Base-by-base conservation (phyloP, 441 rosid genomes). In the Geranium incanum region DNA sequence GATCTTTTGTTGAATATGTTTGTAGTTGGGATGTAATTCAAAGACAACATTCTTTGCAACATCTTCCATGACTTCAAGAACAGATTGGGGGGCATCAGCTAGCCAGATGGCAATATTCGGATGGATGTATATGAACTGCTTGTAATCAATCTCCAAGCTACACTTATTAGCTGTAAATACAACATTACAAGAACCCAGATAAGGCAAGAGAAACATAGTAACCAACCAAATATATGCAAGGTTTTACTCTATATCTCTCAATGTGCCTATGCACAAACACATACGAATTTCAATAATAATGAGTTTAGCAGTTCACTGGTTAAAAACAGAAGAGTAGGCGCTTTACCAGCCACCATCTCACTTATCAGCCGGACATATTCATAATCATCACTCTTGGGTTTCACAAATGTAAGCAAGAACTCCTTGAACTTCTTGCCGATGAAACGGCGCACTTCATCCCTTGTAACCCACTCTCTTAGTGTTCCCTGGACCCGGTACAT, bases 11-110 rank as follows among this genome's bases (percentile, higher is more conserved):
- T 91, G 97, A 74, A 92, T 95, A 68, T 86, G 87, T 71, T 82
- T 92, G 83, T 89, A 95, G 79, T 89, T 95, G 28, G 95, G 96
- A 80, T 91, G 97, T 74, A 95, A 79, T 69, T 86, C 88, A 70
- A 95, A 88, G 76, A 95, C 92, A 70, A 91, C 96, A 57, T 78
- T 89, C 76, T 82, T 81, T 1, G 88, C 83, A 70, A 92, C 90
- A 76, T 92, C 95, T 82, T 95, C 99, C 99, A 95, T 91, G 75
- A 95, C 97, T 83, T 92, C 98, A 52, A 95, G 86, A 62, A 95
- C 98, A 78, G 99, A 86, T 67, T 92, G 99, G 36, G 99, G 96
- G 43, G 98, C 99, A 91, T 92, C 99, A 0, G 99, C 97, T 68
- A 91, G 85, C 98, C 98, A 95, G 75, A 92, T 95, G 11, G 99